Conservation (phyloP, 164 flowering plant species). For the Macadamia tetraphylla region DNA sequence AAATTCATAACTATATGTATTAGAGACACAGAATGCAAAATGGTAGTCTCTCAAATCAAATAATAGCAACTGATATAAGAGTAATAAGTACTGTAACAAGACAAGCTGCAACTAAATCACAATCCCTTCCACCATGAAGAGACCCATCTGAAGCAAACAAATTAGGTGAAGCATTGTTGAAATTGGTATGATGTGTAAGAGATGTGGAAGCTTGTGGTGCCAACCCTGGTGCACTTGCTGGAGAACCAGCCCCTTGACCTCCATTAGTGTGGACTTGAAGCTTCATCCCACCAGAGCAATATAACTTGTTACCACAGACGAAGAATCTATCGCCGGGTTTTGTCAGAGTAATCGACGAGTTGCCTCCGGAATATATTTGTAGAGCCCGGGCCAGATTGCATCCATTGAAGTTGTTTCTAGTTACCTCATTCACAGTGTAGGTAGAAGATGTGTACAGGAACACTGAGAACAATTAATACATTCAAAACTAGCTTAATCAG, state of each 20-base stretch:
- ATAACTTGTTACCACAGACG: constrained; percentile 39
- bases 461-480: constrained; percentile 23
- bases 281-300: constrained; percentile 65
- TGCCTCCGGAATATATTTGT: constrained; percentile 30
- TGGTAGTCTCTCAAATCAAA: not conserved
- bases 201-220: constrained; percentile 4
- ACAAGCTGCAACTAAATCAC: constrained; percentile 8
- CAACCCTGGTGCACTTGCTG: constrained; percentile 26
- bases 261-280: constrained; percentile 31
- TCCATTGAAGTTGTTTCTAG: constrained; percentile 21
- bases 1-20: no score
- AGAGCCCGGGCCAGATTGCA: constrained; percentile 40
- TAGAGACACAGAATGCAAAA: no score
- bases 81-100: constrained; percentile 16
- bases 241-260: constrained; percentile 21
- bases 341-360: constrained; percentile 38
- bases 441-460: constrained; percentile 57
- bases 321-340: constrained; percentile 42
- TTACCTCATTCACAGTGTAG: constrained; percentile 43
- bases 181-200: constrained; percentile 18
- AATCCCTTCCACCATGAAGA: constrained; percentile 5
- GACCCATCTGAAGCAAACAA: constrained; percentile 25
- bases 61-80: not conserved
- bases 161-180: constrained; percentile 23
- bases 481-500: not conserved